These are phyloP conservation scores for Morella rubra DNA, from an alignment of 306 rosid species.

Conservation along the genomic window DNA sequence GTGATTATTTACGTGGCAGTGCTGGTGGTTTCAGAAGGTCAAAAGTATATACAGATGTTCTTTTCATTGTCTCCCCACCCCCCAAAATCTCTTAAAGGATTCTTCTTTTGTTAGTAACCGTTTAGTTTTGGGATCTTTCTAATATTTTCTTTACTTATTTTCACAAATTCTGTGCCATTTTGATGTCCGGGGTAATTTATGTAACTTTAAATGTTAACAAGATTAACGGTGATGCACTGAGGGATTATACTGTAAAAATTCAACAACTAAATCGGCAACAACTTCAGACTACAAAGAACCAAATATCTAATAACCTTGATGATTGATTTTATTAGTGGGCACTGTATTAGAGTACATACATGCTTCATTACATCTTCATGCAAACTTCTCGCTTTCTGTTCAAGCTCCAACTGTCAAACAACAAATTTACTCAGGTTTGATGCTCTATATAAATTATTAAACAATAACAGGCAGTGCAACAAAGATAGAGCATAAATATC, in stretches of 20 bases:
- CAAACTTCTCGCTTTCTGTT: constrained; percentile 59
- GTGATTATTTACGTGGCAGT: no score
- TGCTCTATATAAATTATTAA: background rate
- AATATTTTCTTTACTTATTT: no score
- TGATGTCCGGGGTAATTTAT: background rate
- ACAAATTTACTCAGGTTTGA: background rate
- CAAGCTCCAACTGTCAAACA: constrained; percentile 56
- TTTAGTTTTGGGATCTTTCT: no score
- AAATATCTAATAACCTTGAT: background rate
- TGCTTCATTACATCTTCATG: constrained; percentile 64
- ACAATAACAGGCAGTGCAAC: background rate
- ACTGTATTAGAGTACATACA: constrained; percentile 39
- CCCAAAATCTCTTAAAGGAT: no score
- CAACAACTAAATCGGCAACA: background rate
- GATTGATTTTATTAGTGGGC: background rate
- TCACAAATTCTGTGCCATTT: no score
- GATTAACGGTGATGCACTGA: background rate
- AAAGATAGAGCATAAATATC: background rate
- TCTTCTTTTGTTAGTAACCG: no score
- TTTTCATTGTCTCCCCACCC: no score
- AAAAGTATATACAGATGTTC: no score
- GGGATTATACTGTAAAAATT: background rate
- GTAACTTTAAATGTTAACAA: background rate
- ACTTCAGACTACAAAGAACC: background rate
- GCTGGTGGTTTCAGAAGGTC: no score